Percentiles rank a stretch among this genome's conserved stretches.
These are phyloP conservation scores for Beta vulgaris DNA, from an alignment of 148 eudicot species.

Conservation along the genomic window DNA sequence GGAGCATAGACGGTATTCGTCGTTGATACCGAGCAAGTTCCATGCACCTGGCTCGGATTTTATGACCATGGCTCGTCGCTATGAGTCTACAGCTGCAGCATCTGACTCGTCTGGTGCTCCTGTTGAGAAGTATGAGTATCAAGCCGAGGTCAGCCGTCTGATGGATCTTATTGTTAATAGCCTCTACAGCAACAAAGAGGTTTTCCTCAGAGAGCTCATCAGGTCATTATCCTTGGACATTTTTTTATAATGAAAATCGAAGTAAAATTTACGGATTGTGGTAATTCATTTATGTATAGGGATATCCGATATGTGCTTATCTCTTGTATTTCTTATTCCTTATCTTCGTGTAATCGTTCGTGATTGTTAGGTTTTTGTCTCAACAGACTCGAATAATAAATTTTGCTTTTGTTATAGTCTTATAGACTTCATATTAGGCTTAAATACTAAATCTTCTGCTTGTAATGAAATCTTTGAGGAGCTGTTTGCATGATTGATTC, in stretches of 20 bases:
- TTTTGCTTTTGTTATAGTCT: no score
- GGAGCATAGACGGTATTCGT: constrained; percentile 45
- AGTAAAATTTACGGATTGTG: background rate
- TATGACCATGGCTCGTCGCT: constrained; percentile 36
- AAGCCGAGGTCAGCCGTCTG: constrained; percentile 98
- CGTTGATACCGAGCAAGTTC: constrained; percentile 27
- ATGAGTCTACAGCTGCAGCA: constrained; percentile 76
- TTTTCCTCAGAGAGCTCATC: constrained; percentile 91
- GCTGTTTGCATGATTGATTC: background rate
- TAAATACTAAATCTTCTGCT: no score
- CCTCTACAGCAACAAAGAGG: constrained; percentile 95
- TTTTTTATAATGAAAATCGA: background rate
- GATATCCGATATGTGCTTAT: no score
- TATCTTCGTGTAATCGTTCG: no score
- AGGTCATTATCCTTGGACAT: constrained; percentile 44
- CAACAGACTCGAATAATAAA: no score
- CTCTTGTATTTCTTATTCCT: background rate
- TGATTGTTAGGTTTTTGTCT: no score
- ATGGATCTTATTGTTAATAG: constrained; percentile 99
- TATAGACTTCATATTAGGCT: no score
- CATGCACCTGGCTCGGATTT: constrained; percentile 25
- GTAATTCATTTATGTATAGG: background rate
- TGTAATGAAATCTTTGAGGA: no score
- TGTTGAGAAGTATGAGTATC: constrained; percentile 85
- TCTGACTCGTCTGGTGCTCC: constrained; percentile 59